A percentile compares a stretch with the other conserved stretches of the same genome.
These are phyloP conservation scores for Aureococcus anophagefferens DNA, from an alignment of 108 stramenopile genomes.

Conservation along the genomic window DNA sequence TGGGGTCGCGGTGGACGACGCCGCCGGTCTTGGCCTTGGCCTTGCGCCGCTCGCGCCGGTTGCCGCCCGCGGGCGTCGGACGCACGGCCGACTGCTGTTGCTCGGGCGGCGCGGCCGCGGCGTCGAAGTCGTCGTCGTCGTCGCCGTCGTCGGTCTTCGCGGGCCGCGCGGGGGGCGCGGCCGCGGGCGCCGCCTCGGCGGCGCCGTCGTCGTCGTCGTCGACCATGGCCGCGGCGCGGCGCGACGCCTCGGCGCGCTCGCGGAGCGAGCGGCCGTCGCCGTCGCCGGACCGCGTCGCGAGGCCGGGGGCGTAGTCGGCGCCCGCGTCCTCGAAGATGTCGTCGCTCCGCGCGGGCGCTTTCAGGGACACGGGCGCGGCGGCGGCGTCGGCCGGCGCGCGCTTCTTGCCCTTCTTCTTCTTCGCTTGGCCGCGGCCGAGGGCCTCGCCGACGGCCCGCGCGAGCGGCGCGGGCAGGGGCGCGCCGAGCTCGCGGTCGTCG, in stretches of 20 bases:
- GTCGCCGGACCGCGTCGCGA: no score
- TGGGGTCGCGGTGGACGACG: neutral
- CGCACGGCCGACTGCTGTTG: no score
- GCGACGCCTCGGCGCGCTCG: neutral
- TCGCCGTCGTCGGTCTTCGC: no score
- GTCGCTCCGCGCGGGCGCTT: neutral
- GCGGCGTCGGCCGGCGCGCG: neutral
- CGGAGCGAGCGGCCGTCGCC: no score
- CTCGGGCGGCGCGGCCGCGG: neutral
- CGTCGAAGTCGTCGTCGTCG: neutral
- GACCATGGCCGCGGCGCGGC: neutral
- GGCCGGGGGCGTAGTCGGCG: neutral
- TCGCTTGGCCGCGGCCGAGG: no score
- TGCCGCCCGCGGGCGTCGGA: no score
- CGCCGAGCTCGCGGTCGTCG: neutral
- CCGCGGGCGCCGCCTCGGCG: no score
- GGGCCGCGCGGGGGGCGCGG: no score
- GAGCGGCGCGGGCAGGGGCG: neutral
- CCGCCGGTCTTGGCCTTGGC: no score
- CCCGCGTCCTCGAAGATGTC: neutral
- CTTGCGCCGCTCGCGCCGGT: neutral
- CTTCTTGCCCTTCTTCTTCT: neutral
- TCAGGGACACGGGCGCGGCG: neutral
- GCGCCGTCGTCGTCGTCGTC: neutral
- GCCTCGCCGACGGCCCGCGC: no score